Conservation (phyloP, 2,329 filamentous ascomycete genomes). For the Nakataea oryzae region DNA sequence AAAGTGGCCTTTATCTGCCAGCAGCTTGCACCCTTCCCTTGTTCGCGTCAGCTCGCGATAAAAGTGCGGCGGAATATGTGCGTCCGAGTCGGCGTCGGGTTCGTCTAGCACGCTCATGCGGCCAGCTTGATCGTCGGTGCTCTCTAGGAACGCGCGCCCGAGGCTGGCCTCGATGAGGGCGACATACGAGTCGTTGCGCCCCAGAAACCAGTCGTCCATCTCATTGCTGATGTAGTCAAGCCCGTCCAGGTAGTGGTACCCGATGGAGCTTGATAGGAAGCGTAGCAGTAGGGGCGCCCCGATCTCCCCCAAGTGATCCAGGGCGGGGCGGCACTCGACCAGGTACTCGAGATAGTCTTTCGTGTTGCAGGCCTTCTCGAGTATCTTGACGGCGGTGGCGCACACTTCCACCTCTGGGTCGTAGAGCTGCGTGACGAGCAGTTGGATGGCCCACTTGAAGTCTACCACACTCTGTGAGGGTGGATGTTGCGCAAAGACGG, state of each 20-base stretch:
- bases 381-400: slow-evolving; percentile 88
- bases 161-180: slow-evolving; percentile 90
- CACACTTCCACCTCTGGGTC: slow-evolving; percentile 96
- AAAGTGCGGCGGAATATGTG: slow-evolving; percentile 86
- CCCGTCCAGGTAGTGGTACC: slow-evolving; percentile 93
- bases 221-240: slow-evolving; percentile 98
- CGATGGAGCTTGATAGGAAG: slow-evolving; percentile 91
- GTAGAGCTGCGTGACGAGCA: slow-evolving; percentile 96
- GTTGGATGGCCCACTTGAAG: slow-evolving; percentile 90
- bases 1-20: slow-evolving; percentile 92
- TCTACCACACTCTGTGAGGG: slow-evolving; percentile 40
- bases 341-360: slow-evolving; percentile 89
- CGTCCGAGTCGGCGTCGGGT: slow-evolving; percentile 42
- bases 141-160: slow-evolving; percentile 52
- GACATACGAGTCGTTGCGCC: slow-evolving; percentile 94
- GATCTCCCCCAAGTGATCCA: slow-evolving; percentile 94
- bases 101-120: slow-evolving; percentile 49
- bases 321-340: slow-evolving; percentile 85
- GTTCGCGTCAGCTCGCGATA: slow-evolving; percentile 92
- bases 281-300: slow-evolving; percentile 84
- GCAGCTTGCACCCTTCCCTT: slow-evolving; percentile 78
- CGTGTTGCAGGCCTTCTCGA: slow-evolving; percentile 94
- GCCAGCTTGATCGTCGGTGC: slow-evolving; percentile 41
- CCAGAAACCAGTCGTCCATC: slow-evolving; percentile 99
- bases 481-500: slow-evolving; percentile 9